These are phyloP conservation scores for Xylaria sp. DNA, from an alignment of 2,329 filamentous ascomycete species.

Conservation along the genomic window DNA sequence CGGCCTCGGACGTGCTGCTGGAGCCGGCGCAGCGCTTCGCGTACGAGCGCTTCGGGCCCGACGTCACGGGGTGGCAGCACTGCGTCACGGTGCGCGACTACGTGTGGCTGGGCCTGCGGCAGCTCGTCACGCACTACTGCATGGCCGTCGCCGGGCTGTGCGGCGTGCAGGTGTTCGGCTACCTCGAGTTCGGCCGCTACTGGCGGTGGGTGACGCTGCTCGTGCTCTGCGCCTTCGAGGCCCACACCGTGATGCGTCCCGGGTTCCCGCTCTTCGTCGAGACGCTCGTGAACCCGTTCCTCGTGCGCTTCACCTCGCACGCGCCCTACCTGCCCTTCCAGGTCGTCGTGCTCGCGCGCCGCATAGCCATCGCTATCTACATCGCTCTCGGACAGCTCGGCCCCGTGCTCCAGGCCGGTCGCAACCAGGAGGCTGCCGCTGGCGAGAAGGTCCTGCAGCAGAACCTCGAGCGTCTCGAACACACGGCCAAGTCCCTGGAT, in stretches of 20 bases:
- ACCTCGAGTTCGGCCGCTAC: slow-evolving; percentile 70
- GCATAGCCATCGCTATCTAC: slow-evolving; percentile 77
- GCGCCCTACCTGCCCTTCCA: slow-evolving; percentile 84
- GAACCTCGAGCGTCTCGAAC: slow-evolving; percentile 71
- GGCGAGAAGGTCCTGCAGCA: slow-evolving; percentile 61
- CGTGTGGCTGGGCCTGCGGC: slow-evolving; percentile 66
- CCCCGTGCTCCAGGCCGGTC: slow-evolving; percentile 59
- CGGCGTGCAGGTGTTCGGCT: slow-evolving; percentile 66
- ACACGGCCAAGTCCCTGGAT: slow-evolving; percentile 64
- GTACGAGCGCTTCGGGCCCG: slow-evolving; percentile 86
- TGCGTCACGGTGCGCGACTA: slow-evolving; percentile 76
- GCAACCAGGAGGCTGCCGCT: slow-evolving; percentile 44
- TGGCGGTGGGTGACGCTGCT: slow-evolving; percentile 67
- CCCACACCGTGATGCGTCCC: slow-evolving; percentile 61
- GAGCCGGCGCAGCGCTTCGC: slow-evolving; percentile 80
- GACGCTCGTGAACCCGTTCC: slow-evolving; percentile 51
- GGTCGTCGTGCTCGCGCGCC: slow-evolving; percentile 74
- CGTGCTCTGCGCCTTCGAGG: slow-evolving; percentile 61
- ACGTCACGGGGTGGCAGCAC: slow-evolving; percentile 68
- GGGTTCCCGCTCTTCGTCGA: slow-evolving; percentile 53
- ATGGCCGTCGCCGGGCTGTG: slow-evolving; percentile 63
- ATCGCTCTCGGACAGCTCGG: slow-evolving; percentile 84
- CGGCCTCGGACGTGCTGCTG: slow-evolving; percentile 81
- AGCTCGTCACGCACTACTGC: slow-evolving; percentile 63
- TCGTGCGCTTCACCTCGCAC: slow-evolving; percentile 49